A percentile compares a stretch with the other conserved stretches of the same genome.
Conservation (phyloP, 2,329 filamentous ascomycete species). For the Colletotrichum gloeosporioides region DNA sequence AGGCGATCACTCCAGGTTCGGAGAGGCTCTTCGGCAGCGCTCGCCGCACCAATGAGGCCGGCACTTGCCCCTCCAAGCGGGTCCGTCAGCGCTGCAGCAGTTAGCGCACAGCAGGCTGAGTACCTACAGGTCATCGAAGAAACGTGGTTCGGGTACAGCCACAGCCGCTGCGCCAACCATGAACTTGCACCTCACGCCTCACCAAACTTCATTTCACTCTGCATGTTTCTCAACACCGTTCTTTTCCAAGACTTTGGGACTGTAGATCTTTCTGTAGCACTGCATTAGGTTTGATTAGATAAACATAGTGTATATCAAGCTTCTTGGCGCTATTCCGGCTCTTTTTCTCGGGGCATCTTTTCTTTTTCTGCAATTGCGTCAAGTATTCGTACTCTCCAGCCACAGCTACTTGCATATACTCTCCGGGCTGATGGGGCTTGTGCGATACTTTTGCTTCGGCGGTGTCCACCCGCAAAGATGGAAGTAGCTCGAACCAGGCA, state of each 20-base stretch:
- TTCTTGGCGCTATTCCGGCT: not conserved
- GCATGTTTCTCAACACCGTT: not conserved
- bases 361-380: not conserved
- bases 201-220: not conserved
- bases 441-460: not conserved
- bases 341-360: not conserved
- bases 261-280: not conserved
- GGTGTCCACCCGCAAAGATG: not conserved
- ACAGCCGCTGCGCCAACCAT: conserved; percentile 2
- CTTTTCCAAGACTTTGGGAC: not conserved
- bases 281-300: not conserved
- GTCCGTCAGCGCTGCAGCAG: not conserved
- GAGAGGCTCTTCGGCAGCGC: conserved; percentile 12
- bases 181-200: not conserved
- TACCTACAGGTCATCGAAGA: conserved; percentile 2
- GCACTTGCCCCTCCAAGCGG: not conserved
- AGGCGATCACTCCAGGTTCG: conserved; percentile 4
- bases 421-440: not conserved
- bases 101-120: not conserved
- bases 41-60: conserved; percentile 9
- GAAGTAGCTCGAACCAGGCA: conserved; percentile 8
- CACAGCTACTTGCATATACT: not conserved
- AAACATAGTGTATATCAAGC: not conserved
- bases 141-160: conserved; percentile 3
- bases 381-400: not conserved